Conservation (phyloP, 495 filamentous ascomycete genomes). For the Tuber microsphaerosporum region DNA sequence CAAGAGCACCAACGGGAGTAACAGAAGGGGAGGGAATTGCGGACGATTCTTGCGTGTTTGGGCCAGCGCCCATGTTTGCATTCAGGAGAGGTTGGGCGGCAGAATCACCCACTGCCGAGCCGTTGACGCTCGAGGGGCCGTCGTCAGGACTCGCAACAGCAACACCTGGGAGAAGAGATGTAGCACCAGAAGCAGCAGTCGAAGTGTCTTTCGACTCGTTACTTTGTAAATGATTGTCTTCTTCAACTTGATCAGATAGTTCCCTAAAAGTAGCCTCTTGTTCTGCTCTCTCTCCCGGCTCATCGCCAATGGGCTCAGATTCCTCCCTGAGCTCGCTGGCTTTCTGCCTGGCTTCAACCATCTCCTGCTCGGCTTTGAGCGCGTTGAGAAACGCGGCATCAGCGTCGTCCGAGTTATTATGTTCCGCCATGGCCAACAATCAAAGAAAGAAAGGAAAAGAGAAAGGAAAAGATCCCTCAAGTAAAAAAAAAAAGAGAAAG, state of each 20-base stretch:
- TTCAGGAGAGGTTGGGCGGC: conserved; percentile 27
- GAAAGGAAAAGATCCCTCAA: conserved; percentile 12
- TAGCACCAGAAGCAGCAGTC: conserved; percentile 20
- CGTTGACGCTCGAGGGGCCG: conserved; percentile 30
- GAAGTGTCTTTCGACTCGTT: conserved; percentile 35
- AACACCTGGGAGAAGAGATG: conserved; percentile 34
- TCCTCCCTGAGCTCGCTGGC: conserved; percentile 12
- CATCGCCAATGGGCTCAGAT: conserved; percentile 13
- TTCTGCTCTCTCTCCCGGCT: conserved; percentile 14
- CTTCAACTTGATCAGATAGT: conserved; percentile 31
- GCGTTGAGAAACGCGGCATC: conserved; percentile 35
- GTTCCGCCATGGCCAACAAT: conserved; percentile 32
- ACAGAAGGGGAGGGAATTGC: conserved; percentile 28
- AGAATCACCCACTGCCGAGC: conserved; percentile 28
- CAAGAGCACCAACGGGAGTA: conserved; percentile 33
- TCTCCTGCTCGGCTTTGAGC: conserved; percentile 35
- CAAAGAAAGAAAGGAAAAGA: conserved; percentile 12
- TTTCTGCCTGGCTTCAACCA: conserved; percentile 25
- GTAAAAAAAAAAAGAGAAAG: not conserved
- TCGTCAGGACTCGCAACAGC: conserved; percentile 34
- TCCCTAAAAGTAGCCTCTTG: conserved; percentile 23
- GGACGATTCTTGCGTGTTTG: conserved; percentile 35
- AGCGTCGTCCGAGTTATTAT: conserved; percentile 31
- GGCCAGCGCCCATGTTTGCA: conserved; percentile 23
- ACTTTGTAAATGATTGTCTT: conserved; percentile 39